These are phyloP conservation scores for Penicillium sp. DNA, from an alignment of 2,329 filamentous ascomycete species.

Conservation along the genomic window DNA sequence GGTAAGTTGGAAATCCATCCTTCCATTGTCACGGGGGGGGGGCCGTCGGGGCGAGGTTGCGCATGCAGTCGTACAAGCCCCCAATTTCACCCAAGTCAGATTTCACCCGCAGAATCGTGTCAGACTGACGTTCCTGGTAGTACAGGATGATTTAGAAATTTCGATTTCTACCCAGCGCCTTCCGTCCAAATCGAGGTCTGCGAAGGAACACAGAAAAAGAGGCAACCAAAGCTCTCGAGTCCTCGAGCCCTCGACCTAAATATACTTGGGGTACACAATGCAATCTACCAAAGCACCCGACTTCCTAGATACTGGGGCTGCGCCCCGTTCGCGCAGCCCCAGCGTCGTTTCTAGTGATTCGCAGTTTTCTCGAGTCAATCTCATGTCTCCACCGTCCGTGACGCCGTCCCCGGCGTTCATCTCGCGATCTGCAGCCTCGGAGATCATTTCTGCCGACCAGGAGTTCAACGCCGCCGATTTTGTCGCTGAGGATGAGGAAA, in stretches of 20 bases:
- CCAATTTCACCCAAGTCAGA: conserved; percentile 11
- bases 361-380: conserved; percentile 36
- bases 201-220: conserved; percentile 5
- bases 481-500: conserved; percentile 67
- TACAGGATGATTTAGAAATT: conserved; percentile 31
- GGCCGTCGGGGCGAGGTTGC: conserved; percentile 8
- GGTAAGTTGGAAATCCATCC: conserved; percentile 17
- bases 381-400: conserved; percentile 67
- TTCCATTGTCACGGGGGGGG: conserved; percentile 1
- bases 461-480: conserved; percentile 70
- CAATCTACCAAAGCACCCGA: conserved; percentile 34
- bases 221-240: not conserved
- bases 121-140: conserved; percentile 19
- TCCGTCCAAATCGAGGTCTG: conserved; percentile 13
- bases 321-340: conserved; percentile 41
- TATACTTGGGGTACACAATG: conserved; percentile 27
- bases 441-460: conserved; percentile 87
- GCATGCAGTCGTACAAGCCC: conserved; percentile 9
- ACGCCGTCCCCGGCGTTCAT: conserved; percentile 84
- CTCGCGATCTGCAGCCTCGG: conserved; percentile 80
- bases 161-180: conserved; percentile 21
- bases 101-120: conserved; percentile 10
- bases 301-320: conserved; percentile 30
- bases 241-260: conserved; percentile 6
- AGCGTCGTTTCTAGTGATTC: conserved; percentile 43